Conservation (phyloP, 495 filamentous ascomycete species). For the Margaritispora aquatica region DNA sequence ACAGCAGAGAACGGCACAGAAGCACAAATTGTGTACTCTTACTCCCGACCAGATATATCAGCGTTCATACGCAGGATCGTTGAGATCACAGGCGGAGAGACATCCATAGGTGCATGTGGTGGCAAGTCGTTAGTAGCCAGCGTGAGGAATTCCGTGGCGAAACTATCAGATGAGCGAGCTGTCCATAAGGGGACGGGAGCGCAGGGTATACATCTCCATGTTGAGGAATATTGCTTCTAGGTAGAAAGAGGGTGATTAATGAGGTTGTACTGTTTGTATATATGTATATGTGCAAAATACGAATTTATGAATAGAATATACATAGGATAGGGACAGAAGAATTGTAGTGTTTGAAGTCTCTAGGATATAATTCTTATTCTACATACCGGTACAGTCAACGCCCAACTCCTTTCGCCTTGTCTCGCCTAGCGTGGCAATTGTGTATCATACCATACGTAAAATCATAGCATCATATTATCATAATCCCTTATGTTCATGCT, state of each 20-base stretch:
- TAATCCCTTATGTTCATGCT: slow-evolving; percentile 11
- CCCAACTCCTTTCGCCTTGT: background rate
- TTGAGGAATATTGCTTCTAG: slow-evolving; percentile 31
- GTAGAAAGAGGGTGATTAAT: background rate
- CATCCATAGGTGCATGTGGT: slow-evolving; percentile 75
- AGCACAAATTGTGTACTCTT: slow-evolving; percentile 11
- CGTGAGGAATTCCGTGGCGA: slow-evolving; percentile 61
- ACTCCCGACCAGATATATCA: slow-evolving; percentile 33
- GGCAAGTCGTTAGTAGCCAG: slow-evolving; percentile 57
- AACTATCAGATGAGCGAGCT: slow-evolving; percentile 74
- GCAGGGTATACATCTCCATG: slow-evolving; percentile 56
- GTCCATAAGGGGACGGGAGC: slow-evolving; percentile 89
- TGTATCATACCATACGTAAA: too few relatives aligned
- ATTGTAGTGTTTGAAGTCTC: background rate
- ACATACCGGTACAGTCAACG: background rate
- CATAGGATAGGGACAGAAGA: background rate
- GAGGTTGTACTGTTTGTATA: slow-evolving; percentile 5
- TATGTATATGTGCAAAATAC: slow-evolving; percentile 13
- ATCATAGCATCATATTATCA: background rate
- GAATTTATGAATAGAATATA: background rate
- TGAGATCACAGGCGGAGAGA: slow-evolving; percentile 75
- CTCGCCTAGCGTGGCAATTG: background rate
- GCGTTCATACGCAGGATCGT: slow-evolving; percentile 44
- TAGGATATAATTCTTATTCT: background rate
- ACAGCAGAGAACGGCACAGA: background rate